Percentiles rank a stretch among this genome's conserved stretches.
These are phyloP conservation scores for Spirogloea muscicola DNA, from an alignment of 139 green algal species.

Conservation along the genomic window DNA sequence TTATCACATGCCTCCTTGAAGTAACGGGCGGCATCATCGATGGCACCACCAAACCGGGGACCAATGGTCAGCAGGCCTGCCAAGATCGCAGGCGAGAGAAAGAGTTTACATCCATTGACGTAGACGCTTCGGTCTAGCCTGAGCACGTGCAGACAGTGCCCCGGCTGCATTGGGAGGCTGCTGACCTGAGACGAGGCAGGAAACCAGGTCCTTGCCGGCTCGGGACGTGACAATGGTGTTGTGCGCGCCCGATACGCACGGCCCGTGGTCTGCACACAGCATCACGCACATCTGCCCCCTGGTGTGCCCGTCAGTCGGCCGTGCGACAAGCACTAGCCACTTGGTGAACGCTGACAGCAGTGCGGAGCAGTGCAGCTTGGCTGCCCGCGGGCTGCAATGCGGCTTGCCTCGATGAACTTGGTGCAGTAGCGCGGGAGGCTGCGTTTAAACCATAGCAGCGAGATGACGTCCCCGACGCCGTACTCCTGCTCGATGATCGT, in stretches of 20 bases:
- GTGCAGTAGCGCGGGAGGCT: conserved; percentile 77
- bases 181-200: conserved; percentile 65
- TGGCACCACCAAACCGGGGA: conserved; percentile 83
- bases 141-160: too few species aligned
- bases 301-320: too few species aligned
- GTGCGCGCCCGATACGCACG: conserved; percentile 86
- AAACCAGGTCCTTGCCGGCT: conserved; percentile 84
- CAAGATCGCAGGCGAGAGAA: too few species aligned
- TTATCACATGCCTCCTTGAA: conserved; percentile 58
- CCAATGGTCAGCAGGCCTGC: conserved; percentile 54
- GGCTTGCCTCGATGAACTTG: conserved; percentile 91
- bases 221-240: conserved; percentile 87
- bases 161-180: too few species aligned
- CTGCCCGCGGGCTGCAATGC: too few species aligned
- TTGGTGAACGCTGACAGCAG: too few species aligned
- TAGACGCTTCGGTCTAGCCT: too few species aligned
- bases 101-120: too few species aligned
- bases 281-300: conserved; percentile 82
- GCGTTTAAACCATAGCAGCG: conserved; percentile 71
- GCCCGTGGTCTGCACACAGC: conserved; percentile 91
- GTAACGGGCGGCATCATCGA: conserved; percentile 81
- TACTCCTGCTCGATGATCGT: conserved; percentile 79
- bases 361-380: too few species aligned
- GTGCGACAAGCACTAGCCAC: too few species aligned
- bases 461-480: conserved; percentile 81